A percentile compares a stretch with the other conserved stretches of the same genome.
These are phyloP conservation scores for Epithemia pelagica DNA, from an alignment of 108 stramenopile species.

Conservation along the genomic window DNA sequence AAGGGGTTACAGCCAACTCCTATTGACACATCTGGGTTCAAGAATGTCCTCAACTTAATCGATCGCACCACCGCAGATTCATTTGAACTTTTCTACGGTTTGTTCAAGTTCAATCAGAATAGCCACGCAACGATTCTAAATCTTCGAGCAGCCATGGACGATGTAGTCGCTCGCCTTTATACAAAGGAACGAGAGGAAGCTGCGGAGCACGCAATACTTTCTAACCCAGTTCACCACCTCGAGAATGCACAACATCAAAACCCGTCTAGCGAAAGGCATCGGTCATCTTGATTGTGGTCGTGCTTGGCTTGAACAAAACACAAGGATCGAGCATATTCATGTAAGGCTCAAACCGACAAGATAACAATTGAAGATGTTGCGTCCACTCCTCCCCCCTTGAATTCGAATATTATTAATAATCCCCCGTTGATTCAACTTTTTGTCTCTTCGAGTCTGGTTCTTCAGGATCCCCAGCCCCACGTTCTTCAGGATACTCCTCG, in stretches of 20 bases:
- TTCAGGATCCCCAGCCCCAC: not conserved
- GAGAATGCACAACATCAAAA: no score
- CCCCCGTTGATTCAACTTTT: not conserved
- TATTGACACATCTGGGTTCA: conserved; percentile 97
- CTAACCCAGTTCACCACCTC: no score
- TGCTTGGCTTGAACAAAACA: no score
- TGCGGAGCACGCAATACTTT: no score
- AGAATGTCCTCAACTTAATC: conserved; percentile 86
- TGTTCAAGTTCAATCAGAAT: conserved; percentile 93
- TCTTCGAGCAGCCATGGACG: conserved; percentile 50
- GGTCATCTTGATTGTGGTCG: no score
- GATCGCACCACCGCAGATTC: conserved; percentile 93
- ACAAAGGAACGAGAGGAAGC: conserved; percentile 48
- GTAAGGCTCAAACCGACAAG: no score
- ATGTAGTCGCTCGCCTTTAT: conserved; percentile 47
- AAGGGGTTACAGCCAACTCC: conserved; percentile 58
- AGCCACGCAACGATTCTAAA: conserved; percentile 48
- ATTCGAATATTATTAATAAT: no score
- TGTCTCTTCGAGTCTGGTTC: not conserved
- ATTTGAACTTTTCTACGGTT: conserved; percentile 97
- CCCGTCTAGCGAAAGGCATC: no score
- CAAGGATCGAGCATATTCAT: no score
- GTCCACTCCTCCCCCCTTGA: no score
- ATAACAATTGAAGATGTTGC: no score
- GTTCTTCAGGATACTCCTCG: not conserved